Base-by-base conservation (phyloP, 306 rosid species). In the Cucurbita argyrosperma region DNA sequence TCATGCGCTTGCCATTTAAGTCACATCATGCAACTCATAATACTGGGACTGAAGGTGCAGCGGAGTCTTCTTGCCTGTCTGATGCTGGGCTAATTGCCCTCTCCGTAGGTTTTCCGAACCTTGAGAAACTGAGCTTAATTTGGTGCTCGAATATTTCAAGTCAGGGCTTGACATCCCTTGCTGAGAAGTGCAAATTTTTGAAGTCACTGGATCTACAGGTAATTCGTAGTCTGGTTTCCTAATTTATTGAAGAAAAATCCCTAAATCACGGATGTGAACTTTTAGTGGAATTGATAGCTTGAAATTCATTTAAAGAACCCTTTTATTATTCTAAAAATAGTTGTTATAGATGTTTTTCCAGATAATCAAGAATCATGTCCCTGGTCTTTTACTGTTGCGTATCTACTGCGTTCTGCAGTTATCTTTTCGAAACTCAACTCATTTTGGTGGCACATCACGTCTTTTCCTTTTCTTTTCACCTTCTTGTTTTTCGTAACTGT, bases 191-290 rank as follows among this genome's bases (percentile, higher is more conserved):
- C 55, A 67, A 72, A 14, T 70, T 42, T 51, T 78, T 94, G 81
- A 94, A 85, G 52, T 84, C 92, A 26, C 82, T 94, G 91, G 97
- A 94, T 70, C 81, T 94, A 83, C 99, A 91, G 99, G 99, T 89
- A 51, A 74, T 50, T 50, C 26, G 14, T 14, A 12, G 23, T 38
- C 14, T 37, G 15, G 57, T 23, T 47, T 47, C 38, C 16, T 26
- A 46, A 47, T 46, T 46, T 1, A 13, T 23, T 3, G 38, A 46
- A 46, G 40, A 13, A 14, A 26, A 30, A 7, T 69, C 14, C n/a
- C 7, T 49, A 14, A 26, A 69, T 49, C 58, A 49, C 4, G 45
- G 2, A 47, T 14, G 26, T 26, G 46, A 70, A 50, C 35, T 50
- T 30, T 50, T 49, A 46, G 16, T 21, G 49, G 42, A 21, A 23